Percentiles rank a stretch among this genome's conserved stretches.
Evolutionary conservation across 1,284 basidiomycete species (phyloP).

Genomic region (Ustilago xerochloae): DNA sequence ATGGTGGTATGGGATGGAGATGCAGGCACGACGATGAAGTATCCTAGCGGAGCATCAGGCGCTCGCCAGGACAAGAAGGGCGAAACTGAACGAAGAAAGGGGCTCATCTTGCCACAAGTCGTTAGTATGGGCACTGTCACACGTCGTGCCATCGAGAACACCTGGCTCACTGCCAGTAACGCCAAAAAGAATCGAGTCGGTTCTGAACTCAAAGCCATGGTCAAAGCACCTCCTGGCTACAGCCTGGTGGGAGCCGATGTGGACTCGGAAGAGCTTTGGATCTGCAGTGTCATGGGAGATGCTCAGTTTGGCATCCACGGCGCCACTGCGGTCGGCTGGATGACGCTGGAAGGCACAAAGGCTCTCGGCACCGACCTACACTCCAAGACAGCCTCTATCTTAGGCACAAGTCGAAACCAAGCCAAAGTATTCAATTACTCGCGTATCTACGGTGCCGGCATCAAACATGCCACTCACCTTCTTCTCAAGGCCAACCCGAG

Average conservation of each 20-base stretch:
- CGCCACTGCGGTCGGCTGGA: conserved; percentile 97
- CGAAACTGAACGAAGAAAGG: conserved; percentile 74
- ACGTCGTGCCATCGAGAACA: conserved; percentile 94
- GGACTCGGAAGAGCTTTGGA: conserved; percentile 99
- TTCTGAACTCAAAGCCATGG: conserved; percentile 97
- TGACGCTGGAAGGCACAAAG: conserved; percentile 99
- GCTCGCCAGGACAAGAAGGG: conserved; percentile 32
- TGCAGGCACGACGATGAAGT: conserved; percentile 69
- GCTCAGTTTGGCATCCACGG: conserved; percentile 98
- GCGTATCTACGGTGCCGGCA: conserved; percentile 96
- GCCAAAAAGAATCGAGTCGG: conserved; percentile 97
- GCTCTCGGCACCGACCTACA: conserved; percentile 93
- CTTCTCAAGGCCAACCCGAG: conserved; percentile 86
- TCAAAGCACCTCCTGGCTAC: conserved; percentile 91
- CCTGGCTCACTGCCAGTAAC: conserved; percentile 98
- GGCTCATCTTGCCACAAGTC: conserved; percentile 94
- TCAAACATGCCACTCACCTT: conserved; percentile 90
- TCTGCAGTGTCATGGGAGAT: conserved; percentile 98
- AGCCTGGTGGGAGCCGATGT: conserved; percentile 97
- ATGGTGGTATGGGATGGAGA: conserved; percentile 86
- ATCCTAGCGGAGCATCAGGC: conserved; percentile 44
- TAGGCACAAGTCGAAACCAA: conserved; percentile 91
- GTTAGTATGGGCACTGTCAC: conserved; percentile 99
- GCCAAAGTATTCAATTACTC: conserved; percentile 99
- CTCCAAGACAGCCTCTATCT: conserved; percentile 93